A percentile compares a stretch with the other conserved stretches of the same genome.
Evolutionary conservation across 306 rosid species (phyloP).

Genomic region (Glycyrrhiza uralensis): DNA sequence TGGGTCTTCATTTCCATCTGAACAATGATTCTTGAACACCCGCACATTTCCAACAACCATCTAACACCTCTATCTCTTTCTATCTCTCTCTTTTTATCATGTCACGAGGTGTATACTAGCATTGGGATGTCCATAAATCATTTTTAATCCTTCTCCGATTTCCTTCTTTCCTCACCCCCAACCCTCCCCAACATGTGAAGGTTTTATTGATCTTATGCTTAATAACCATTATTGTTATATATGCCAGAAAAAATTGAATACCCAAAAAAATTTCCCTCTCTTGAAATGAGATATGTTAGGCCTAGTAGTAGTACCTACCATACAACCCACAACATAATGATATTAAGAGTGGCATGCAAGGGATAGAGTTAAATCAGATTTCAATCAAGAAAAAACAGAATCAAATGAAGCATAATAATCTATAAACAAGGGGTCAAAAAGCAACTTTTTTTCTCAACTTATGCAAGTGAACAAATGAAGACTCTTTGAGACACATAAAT

Average conservation of each 20-base stretch:
- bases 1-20: no score
- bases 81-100: no score
- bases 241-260: neutral
- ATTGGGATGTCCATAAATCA: conserved; percentile 3
- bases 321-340: conserved; percentile 1
- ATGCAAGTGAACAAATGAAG: conserved; percentile 17
- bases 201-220: neutral
- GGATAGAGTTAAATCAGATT: conserved; percentile 12
- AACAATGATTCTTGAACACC: no score
- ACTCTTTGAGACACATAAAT: neutral
- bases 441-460: neutral
- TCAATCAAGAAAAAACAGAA: neutral
- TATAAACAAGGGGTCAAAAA: conserved; percentile 12
- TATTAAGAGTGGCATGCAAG: conserved; percentile 12
- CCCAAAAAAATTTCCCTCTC: neutral
- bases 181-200: no score
- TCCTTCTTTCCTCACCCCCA: conserved; percentile 9
- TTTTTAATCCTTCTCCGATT: neutral
- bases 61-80: no score
- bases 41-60: no score
- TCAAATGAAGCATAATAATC: conserved; percentile 14
- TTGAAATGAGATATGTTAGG: conserved; percentile 23
- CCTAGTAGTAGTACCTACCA: conserved; percentile 3
- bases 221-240: neutral
- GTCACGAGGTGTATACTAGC: no score